Evolutionary conservation across 257 asterid genomes (phyloP).

Genomic region (Plectranthus barbatus): DNA sequence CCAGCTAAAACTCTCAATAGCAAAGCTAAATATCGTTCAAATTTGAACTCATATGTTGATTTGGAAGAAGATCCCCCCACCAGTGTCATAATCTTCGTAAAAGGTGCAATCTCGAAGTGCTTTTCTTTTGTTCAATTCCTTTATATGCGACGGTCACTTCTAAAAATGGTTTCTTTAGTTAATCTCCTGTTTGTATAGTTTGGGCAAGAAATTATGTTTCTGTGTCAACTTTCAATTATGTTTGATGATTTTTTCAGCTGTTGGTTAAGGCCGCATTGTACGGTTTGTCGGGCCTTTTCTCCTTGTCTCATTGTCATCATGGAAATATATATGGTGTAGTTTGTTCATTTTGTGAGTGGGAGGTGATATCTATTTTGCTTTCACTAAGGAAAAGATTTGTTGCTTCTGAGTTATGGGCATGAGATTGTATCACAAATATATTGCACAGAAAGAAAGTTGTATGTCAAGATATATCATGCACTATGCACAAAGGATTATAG

Average conservation of each 20-base stretch:
- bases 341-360: neutral
- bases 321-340: too few relatives aligned
- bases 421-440: too few relatives aligned
- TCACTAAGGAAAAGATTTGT: neutral
- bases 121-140: neutral
- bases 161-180: neutral
- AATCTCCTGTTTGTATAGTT: neutral
- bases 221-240: neutral
- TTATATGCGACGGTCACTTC: neutral
- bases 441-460: too few relatives aligned
- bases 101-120: constrained; percentile 17
- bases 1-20: neutral
- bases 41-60: constrained; percentile 24
- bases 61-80: constrained; percentile 12
- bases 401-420: too few relatives aligned
- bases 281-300: too few relatives aligned
- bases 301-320: too few relatives aligned
- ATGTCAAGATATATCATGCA: too few relatives aligned
- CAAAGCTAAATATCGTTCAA: constrained; percentile 15
- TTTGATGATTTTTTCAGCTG: neutral
- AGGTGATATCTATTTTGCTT: neutral
- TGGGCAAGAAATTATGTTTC: neutral
- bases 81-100: constrained; percentile 28
- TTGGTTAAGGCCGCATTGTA: too few relatives aligned
- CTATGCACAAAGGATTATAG: too few relatives aligned